Conservation (phyloP, 169 alveolate species). For the Cryptosporidium viatorum region DNA sequence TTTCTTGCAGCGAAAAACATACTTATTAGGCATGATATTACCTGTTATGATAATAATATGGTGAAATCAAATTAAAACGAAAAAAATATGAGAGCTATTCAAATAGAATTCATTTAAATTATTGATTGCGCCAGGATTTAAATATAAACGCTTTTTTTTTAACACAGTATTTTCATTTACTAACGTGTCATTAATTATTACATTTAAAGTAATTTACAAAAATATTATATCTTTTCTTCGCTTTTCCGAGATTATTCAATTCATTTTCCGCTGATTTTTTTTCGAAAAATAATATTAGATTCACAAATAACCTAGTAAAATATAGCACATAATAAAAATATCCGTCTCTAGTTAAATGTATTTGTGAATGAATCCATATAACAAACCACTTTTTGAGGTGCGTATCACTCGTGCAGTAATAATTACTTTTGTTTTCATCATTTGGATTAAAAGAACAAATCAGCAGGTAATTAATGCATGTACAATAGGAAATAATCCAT, state of each 20-base stretch:
- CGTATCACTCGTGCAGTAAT: not conserved
- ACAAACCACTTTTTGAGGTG: slow-evolving; percentile 8
- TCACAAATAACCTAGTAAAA: not conserved
- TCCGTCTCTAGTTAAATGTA: not conserved
- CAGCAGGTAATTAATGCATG: slow-evolving; percentile 68
- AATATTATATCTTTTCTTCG: slow-evolving; percentile 17
- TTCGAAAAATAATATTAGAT: not conserved
- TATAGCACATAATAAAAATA: not conserved
- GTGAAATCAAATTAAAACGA: not conserved
- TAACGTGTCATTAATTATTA: not conserved
- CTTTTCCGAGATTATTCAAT: slow-evolving; percentile 15
- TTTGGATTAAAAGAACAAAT: slow-evolving; percentile 13
- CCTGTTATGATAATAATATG: not conserved
- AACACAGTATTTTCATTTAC: not conserved
- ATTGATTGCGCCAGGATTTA: slow-evolving; percentile 19
- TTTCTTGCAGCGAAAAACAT: slow-evolving; percentile 41
- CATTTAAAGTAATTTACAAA: not conserved
- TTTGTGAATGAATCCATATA: slow-evolving; percentile 19
- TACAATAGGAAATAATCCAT: slow-evolving; percentile 73
- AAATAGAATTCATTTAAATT: not conserved
- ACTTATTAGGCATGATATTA: not conserved
- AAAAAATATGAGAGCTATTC: not conserved
- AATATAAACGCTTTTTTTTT: not conserved
- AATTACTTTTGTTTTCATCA: not conserved
- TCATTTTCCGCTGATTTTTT: slow-evolving; percentile 12